Conservation (phyloP, 139 green algal genomes). For the Asterochloris sp. region DNA sequence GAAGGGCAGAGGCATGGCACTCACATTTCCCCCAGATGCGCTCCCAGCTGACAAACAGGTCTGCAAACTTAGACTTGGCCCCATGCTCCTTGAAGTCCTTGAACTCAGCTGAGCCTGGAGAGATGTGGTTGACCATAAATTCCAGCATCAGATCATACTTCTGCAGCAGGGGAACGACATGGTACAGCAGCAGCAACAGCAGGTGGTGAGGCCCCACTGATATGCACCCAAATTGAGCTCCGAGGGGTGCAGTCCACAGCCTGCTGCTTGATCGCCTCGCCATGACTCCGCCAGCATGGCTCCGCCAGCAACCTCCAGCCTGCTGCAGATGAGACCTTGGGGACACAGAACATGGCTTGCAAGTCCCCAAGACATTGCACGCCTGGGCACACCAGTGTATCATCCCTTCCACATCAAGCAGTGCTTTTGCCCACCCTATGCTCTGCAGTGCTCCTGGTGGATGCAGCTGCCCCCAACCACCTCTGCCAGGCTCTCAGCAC, state of each 20-base stretch:
- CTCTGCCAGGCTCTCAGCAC: too few species aligned
- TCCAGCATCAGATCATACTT: slow-evolving; percentile 38
- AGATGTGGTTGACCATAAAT: slow-evolving; percentile 55
- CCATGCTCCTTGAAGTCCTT: slow-evolving; percentile 40
- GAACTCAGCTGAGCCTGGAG: slow-evolving; percentile 33
- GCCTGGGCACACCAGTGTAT: not conserved
- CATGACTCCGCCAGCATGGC: too few species aligned
- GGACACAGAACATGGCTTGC: not conserved
- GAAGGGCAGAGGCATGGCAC: too few species aligned
- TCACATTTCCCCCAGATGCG: slow-evolving; percentile 28
- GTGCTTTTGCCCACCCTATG: too few species aligned
- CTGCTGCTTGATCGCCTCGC: too few species aligned
- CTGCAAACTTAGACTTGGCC: slow-evolving; percentile 22
- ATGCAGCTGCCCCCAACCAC: too few species aligned
- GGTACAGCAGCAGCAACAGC: too few species aligned
- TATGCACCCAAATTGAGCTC: too few species aligned
- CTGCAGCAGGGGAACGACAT: not conserved
- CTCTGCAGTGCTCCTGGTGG: too few species aligned
- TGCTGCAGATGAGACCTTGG: not conserved
- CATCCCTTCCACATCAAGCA: not conserved
- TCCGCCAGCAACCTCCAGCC: not conserved
- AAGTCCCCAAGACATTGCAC: too few species aligned
- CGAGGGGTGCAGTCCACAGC: too few species aligned
- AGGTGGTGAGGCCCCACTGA: too few species aligned
- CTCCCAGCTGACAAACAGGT: slow-evolving; percentile 44